Conservation (phyloP, 1,284 basidiomycete genomes). For the Tilletiopsis washingtonensis region DNA sequence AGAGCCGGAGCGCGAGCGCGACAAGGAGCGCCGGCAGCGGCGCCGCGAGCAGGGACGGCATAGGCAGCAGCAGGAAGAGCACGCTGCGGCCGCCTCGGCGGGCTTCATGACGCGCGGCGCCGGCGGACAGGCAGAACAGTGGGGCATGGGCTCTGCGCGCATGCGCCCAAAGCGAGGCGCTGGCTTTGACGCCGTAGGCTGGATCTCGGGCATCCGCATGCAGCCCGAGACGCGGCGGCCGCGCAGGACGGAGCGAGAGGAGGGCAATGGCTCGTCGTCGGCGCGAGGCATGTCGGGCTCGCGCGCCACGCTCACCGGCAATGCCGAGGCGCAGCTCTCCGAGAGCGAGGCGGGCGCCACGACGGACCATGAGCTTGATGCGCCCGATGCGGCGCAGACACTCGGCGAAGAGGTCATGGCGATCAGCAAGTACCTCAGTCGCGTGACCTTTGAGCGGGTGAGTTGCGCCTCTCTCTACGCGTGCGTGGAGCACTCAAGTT, state of each 20-base stretch:
- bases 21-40: too few species aligned
- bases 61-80: too few species aligned
- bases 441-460: slow-evolving; percentile 32
- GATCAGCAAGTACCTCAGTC: slow-evolving; percentile 27
- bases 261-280: too few species aligned
- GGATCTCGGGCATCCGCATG: slow-evolving; percentile 30
- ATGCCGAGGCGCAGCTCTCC: too few species aligned
- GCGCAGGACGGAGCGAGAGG: too few species aligned
- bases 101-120: slow-evolving; percentile 8
- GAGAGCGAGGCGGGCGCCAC: too few species aligned
- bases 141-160: neutral
- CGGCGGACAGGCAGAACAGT: neutral
- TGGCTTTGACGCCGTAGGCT: slow-evolving; percentile 22
- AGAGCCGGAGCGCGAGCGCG: too few species aligned
- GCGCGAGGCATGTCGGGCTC: too few species aligned
- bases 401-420: slow-evolving; percentile 14
- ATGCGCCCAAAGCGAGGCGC: neutral
- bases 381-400: slow-evolving; percentile 4
- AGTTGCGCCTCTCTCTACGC: neutral
- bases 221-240: too few species aligned
- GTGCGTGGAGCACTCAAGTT: neutral
- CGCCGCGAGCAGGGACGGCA: too few species aligned
- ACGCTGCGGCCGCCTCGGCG: neutral
- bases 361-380: too few species aligned
- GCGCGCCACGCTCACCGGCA: too few species aligned